Conservation (phyloP, 2,329 filamentous ascomycete species). For the Achaetomium macrosporum region DNA sequence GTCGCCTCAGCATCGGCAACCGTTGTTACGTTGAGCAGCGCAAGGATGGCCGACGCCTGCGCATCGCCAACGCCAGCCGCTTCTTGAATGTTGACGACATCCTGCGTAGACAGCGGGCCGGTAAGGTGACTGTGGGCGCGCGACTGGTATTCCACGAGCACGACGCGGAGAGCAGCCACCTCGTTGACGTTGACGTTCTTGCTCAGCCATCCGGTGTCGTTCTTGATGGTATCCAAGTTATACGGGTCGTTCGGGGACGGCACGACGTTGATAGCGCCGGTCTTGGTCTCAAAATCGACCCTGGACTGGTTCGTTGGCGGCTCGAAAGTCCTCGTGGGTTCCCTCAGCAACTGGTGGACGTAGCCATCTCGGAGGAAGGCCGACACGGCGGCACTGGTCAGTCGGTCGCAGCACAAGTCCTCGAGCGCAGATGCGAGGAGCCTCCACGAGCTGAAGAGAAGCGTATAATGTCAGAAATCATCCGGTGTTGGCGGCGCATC, state of each 20-base stretch:
- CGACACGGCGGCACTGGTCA: slow-evolving; percentile 50
- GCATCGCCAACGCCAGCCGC: slow-evolving; percentile 61
- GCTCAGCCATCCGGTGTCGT: slow-evolving; percentile 81
- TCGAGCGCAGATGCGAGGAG: slow-evolving; percentile 50
- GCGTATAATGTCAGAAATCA: slow-evolving; percentile 7
- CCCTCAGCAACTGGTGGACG: slow-evolving; percentile 61
- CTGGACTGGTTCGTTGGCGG: slow-evolving; percentile 57
- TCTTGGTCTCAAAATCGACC: slow-evolving; percentile 73
- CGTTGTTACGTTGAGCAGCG: slow-evolving; percentile 43
- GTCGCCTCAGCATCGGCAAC: slow-evolving; percentile 50
- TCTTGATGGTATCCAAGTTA: slow-evolving; percentile 73
- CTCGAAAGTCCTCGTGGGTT: slow-evolving; percentile 63
- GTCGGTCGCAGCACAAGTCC: slow-evolving; percentile 52
- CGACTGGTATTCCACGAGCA: slow-evolving; percentile 77
- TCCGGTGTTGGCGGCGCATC: background rate
- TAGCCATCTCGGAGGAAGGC: slow-evolving; percentile 67
- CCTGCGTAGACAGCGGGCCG: slow-evolving; percentile 68
- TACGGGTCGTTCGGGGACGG: slow-evolving; percentile 61
- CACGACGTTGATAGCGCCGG: slow-evolving; percentile 77
- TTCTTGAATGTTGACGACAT: slow-evolving; percentile 68
- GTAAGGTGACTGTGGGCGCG: slow-evolving; percentile 68
- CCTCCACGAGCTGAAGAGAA: slow-evolving; percentile 51
- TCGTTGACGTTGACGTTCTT: slow-evolving; percentile 73
- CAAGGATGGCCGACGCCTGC: slow-evolving; percentile 51
- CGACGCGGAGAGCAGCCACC: slow-evolving; percentile 72